phyloP scores from a whole-genome alignment of 2,329 filamentous ascomycete genomes.

The Zymoseptoria brevis region DNA sequence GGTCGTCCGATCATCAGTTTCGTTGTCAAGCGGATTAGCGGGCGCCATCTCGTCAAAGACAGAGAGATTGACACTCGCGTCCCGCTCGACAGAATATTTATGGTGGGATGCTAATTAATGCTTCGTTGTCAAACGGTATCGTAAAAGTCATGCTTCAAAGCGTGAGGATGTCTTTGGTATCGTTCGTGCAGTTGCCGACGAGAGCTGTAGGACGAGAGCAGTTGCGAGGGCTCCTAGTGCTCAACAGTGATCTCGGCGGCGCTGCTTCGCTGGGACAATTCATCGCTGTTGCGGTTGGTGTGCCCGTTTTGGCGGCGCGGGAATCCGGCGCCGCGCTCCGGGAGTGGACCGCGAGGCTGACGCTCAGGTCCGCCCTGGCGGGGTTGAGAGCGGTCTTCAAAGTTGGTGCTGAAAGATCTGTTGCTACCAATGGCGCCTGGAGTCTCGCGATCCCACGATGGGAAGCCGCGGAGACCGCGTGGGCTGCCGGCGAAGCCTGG shows the following conservation, averaged over 20 bases:
- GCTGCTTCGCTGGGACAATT: constrained; percentile 50
- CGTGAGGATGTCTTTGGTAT: background rate
- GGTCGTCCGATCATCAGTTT: constrained; percentile 16
- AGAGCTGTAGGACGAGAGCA: background rate
- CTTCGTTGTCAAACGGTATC: constrained; percentile 5
- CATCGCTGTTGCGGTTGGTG: constrained; percentile 54
- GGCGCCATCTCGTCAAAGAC: background rate
- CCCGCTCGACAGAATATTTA: background rate
- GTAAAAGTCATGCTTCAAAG: constrained; percentile 14
- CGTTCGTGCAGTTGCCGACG: background rate
- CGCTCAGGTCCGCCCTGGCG: constrained; percentile 46
- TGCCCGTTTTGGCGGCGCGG: constrained; percentile 53
- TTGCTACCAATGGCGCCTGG: constrained; percentile 58
- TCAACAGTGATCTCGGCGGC: constrained; percentile 58
- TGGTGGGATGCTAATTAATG: constrained; percentile 15
- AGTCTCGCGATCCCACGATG: constrained; percentile 51
- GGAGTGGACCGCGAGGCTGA: constrained; percentile 54
- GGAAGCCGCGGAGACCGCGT: constrained; percentile 52
- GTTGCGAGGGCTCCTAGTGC: constrained; percentile 33
- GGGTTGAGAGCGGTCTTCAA: constrained; percentile 49
- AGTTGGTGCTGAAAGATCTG: constrained; percentile 52
- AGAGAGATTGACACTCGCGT: constrained; percentile 5
- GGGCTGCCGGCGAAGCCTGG: constrained; percentile 47
- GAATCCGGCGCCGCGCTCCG: constrained; percentile 53
- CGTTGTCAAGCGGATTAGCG: constrained; percentile 9